Percentiles rank a stretch among this genome's conserved stretches.
These are phyloP conservation scores for Kitagawia praeruptora DNA, from an alignment of 129 eudicot genomes.

Conservation along the genomic window DNA sequence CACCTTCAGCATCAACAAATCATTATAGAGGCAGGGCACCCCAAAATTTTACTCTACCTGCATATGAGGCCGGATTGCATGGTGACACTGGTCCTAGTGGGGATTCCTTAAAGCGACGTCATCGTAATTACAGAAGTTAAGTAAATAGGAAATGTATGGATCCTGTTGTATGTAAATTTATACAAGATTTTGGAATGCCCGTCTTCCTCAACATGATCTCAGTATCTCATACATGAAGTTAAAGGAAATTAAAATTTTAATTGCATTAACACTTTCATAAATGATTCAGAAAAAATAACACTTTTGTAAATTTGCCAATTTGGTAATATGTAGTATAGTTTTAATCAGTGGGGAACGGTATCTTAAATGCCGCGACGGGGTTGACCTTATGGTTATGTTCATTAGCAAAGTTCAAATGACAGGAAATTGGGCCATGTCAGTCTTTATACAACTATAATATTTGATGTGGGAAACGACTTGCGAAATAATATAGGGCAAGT, in stretches of 20 bases:
- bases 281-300: too few species aligned
- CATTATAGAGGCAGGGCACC: conserved; percentile 11
- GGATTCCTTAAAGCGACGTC: conserved; percentile 27
- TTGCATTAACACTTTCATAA: not conserved
- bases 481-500: too few species aligned
- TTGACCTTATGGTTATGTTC: too few species aligned
- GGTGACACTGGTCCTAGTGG: conserved; percentile 20
- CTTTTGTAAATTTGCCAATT: too few species aligned
- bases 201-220: not conserved
- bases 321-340: too few species aligned
- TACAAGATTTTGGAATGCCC: not conserved
- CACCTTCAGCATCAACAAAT: conserved; percentile 1
- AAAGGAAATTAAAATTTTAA: not conserved
- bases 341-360: too few species aligned
- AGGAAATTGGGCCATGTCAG: too few species aligned
- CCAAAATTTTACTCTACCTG: not conserved
- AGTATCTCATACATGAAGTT: not conserved
- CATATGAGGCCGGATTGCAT: conserved; percentile 7
- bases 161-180: conserved; percentile 2
- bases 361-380: too few species aligned
- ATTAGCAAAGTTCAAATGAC: too few species aligned
- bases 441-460: too few species aligned
- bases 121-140: conserved; percentile 26
- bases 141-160: not conserved
- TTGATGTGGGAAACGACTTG: too few species aligned